Percentiles rank a stretch among this genome's conserved stretches.
These are phyloP conservation scores for Fusarium sp. DNA, from an alignment of 2,329 filamentous ascomycete genomes.

Conservation along the genomic window DNA sequence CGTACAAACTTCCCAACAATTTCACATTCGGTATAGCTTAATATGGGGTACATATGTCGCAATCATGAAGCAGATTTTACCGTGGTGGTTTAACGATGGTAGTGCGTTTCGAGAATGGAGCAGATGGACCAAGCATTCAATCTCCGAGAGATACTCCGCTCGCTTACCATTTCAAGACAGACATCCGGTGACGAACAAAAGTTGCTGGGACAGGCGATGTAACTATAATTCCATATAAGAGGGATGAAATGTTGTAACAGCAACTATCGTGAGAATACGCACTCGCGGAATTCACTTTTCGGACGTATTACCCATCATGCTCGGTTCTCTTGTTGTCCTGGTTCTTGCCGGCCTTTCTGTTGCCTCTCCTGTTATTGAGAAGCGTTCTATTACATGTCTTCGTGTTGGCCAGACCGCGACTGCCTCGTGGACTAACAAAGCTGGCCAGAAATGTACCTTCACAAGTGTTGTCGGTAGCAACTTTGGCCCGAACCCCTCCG, in stretches of 20 bases:
- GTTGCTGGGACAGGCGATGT: background rate
- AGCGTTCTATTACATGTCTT: slow-evolving; percentile 40
- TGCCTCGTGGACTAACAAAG: slow-evolving; percentile 60
- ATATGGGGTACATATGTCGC: background rate
- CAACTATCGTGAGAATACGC: accelerated
- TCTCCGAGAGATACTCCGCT: slow-evolving; percentile 41
- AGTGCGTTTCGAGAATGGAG: background rate
- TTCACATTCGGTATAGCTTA: background rate
- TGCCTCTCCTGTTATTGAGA: slow-evolving; percentile 31
- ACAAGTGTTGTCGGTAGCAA: slow-evolving; percentile 61
- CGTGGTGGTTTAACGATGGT: background rate
- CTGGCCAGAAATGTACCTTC: slow-evolving; percentile 58
- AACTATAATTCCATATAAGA: slow-evolving; percentile 18
- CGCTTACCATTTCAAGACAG: slow-evolving; percentile 33
- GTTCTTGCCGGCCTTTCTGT: slow-evolving; percentile 17
- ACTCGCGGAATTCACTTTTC: too few species aligned
- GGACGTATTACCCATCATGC: slow-evolving; percentile 6
- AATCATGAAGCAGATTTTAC: background rate
- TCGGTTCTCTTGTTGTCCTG: slow-evolving; percentile 17
- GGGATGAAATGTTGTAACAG: accelerated
- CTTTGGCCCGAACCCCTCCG: slow-evolving; percentile 57
- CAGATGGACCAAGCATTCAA: background rate
- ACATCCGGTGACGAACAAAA: slow-evolving; percentile 39
- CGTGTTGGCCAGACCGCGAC: slow-evolving; percentile 53
- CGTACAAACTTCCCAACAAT: background rate